These are phyloP conservation scores for Penicillium crustosum DNA, from an alignment of 2,329 filamentous ascomycete genomes.

Conservation along the genomic window DNA sequence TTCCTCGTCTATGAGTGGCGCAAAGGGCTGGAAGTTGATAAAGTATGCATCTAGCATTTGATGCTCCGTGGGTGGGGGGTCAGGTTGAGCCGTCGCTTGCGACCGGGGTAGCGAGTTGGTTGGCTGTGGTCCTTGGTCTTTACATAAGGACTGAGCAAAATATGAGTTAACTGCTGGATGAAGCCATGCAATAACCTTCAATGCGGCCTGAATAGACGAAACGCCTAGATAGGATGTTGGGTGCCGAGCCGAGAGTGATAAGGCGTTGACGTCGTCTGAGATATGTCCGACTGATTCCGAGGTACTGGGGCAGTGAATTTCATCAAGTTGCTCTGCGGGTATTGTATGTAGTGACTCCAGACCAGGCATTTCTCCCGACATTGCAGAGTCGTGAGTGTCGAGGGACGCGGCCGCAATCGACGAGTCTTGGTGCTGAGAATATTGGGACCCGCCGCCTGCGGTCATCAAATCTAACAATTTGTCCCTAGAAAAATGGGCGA, in stretches of 20 bases:
- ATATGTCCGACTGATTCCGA: constrained; percentile 58
- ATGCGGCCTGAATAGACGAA: constrained; percentile 70
- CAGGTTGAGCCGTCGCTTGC: background rate
- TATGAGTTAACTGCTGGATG: constrained; percentile 49
- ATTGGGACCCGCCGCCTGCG: constrained; percentile 24
- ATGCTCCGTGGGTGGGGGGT: constrained; percentile 56
- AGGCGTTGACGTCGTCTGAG: constrained; percentile 67
- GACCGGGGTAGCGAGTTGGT: constrained; percentile 28
- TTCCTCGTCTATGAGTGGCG: constrained; percentile 69
- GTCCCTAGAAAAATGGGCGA: constrained; percentile 55
- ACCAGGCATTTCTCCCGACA: constrained; percentile 45
- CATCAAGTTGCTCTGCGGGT: constrained; percentile 56
- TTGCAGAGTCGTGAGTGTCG: constrained; percentile 34
- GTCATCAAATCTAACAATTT: constrained; percentile 58
- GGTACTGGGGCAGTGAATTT: constrained; percentile 46
- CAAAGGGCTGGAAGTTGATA: constrained; percentile 66
- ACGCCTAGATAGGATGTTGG: constrained; percentile 66
- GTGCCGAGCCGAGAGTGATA: constrained; percentile 61
- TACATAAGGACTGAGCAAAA: constrained; percentile 40
- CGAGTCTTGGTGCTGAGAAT: constrained; percentile 30
- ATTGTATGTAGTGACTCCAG: constrained; percentile 65
- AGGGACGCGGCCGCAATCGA: constrained; percentile 48
- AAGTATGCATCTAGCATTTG: constrained; percentile 70
- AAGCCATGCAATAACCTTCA: constrained; percentile 63
- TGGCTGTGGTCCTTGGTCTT: background rate